Conservation (phyloP, 2,329 filamentous ascomycete genomes). For the Exophiala calicioides region DNA sequence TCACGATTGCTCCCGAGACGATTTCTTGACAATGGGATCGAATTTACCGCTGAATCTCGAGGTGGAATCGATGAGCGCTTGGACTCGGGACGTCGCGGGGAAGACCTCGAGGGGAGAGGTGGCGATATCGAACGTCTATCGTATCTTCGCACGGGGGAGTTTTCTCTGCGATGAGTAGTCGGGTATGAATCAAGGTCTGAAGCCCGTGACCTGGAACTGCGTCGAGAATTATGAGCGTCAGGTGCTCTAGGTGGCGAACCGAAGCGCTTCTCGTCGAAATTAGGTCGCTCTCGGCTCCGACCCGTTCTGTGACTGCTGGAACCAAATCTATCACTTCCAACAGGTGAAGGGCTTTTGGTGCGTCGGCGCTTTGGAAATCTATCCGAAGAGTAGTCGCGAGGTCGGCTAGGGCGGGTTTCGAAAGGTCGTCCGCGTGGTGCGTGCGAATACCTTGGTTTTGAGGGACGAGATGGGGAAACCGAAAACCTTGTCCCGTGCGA, state of each 20-base stretch:
- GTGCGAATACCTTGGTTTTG: constrained; percentile 16
- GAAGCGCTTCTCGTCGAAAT: constrained; percentile 38
- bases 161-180: constrained; percentile 31
- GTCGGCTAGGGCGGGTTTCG: constrained; percentile 17
- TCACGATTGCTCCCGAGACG: constrained; percentile 5
- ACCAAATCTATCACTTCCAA: constrained; percentile 22
- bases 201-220: constrained; percentile 31
- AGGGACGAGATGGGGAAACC: constrained; percentile 20
- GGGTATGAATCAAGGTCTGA: constrained; percentile 32
- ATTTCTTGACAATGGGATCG: constrained; percentile 12
- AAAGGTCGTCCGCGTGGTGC: constrained; percentile 11
- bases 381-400: constrained; percentile 24
- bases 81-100: constrained; percentile 16
- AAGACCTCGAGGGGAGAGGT: constrained; percentile 16
- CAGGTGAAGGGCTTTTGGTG: constrained; percentile 30
- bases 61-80: constrained; percentile 13
- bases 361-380: constrained; percentile 30
- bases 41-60: constrained; percentile 17
- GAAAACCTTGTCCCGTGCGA: constrained; percentile 24
- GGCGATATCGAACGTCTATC: constrained; percentile 24
- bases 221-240: constrained; percentile 37
- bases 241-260: constrained; percentile 36
- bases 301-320: constrained; percentile 36
- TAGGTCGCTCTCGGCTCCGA: constrained; percentile 41
- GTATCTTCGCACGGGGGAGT: constrained; percentile 39